Base-by-base conservation (phyloP, 768 basidiomycete genomes). In the Pisolithus tinctorius region DNA sequence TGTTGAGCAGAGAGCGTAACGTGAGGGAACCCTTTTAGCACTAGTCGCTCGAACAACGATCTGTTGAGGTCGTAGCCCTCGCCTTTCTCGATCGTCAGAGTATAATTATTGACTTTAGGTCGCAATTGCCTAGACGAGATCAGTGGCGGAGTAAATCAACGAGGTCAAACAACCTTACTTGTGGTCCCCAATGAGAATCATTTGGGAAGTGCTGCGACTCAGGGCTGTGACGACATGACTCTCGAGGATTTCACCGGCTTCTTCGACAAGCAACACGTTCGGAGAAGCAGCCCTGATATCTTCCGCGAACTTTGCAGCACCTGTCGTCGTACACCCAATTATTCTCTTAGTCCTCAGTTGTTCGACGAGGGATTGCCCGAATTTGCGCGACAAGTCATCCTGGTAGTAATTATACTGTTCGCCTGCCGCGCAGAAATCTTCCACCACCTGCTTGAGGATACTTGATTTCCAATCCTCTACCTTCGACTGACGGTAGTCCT, bases 131-230 rank as follows among this genome's bases (percentile, higher is more conserved):
- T 86, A 37, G 23, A 34, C 17, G 49, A 27, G 26, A 37, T 29
- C 2, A 47, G 42, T 47, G 36, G 45, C 1, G 40, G 34, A 44
- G 25, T 49, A 16, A 25, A 37, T 38, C 36, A 9, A 26, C 31
- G 25, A 41, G 20, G 10, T 7, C 14, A 25, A 4, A n/a, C 26
- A n/a, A 43, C 64, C 78, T 13, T 65, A 84, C 85, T 86, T 79
- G 63, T 86, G 85, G 57, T 87, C 85, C 0, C 84, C 84, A 29
- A 87, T 86, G 4, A 87, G 68, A 56, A 86, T 78, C 48, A 86
- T 60, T 29, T 84, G 82, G 4, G 67, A 63, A 0, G 77, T 77
- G 1, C 68, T 51, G 2, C 52, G 51, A 0, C 75, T 74, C 4
- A 86, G 64, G 0, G 85, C 77, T 0, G 82, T 82, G 37, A 86